Percentiles rank a stretch among this genome's conserved stretches.
These are phyloP conservation scores for Alternaria triticina DNA, from an alignment of 2,329 filamentous ascomycete species.

Conservation along the genomic window DNA sequence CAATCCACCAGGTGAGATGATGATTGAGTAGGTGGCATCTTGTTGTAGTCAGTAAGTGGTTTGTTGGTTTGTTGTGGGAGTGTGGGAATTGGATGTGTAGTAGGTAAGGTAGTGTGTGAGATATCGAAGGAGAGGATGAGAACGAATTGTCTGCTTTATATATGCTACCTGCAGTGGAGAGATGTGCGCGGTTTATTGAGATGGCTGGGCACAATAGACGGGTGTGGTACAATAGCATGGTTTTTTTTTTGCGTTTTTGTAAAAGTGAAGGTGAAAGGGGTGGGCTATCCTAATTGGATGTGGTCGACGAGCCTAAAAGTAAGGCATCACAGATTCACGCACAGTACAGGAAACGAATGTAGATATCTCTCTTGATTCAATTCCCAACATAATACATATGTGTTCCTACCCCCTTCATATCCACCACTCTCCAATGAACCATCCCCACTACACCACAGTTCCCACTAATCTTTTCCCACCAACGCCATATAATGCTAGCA, in stretches of 20 bases:
- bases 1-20: neutral
- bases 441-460: neutral
- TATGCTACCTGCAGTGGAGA: neutral
- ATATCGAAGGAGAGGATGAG: neutral
- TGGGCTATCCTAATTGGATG: neutral
- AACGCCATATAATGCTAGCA: constrained; percentile 9
- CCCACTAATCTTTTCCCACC: neutral
- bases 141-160: neutral
- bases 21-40: neutral
- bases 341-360: neutral
- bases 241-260: neutral
- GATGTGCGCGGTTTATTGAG: neutral
- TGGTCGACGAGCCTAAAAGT: no score
- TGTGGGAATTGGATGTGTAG: neutral
- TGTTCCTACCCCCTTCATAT: neutral
- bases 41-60: neutral
- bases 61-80: neutral
- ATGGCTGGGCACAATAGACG: neutral
- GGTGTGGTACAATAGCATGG: neutral
- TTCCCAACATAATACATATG: neutral
- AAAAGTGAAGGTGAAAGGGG: neutral
- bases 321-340: no score
- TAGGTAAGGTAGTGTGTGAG: neutral
- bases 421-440: neutral
- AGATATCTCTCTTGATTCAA: neutral